Conservation (phyloP, 768 basidiomycete species). For the Auricularia auricula-judae region DNA sequence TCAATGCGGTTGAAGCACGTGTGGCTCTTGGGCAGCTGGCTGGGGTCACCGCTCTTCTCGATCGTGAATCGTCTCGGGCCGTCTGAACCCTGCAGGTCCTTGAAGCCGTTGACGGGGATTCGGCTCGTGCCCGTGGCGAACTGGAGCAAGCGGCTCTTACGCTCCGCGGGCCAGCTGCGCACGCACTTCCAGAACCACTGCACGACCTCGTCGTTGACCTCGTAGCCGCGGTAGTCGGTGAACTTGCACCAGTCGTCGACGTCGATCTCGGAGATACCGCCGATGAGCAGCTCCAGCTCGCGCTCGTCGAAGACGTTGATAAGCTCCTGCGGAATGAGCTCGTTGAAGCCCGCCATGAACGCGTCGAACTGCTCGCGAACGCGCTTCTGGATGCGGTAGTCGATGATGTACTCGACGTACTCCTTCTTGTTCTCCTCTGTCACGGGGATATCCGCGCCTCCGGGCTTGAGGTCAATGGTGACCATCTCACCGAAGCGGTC, state of each 20-base stretch:
- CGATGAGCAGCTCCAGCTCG: constrained; percentile 92
- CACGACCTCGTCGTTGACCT: constrained; percentile 90
- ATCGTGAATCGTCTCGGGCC: constrained; percentile 96
- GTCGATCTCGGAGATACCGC: constrained; percentile 99
- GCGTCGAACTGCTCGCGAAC: constrained; percentile 99
- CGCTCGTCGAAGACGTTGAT: constrained; percentile 99
- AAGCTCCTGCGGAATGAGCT: constrained; percentile 94
- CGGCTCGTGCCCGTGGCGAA: constrained; percentile 96
- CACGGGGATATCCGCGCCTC: constrained; percentile 75
- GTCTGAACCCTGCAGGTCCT: constrained; percentile 95
- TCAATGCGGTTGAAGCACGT: constrained; percentile 93
- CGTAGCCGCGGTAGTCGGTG: constrained; percentile 96
- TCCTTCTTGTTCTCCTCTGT: constrained; percentile 99
- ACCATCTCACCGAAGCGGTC: constrained; percentile 98
- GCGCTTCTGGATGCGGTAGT: constrained; percentile 94
- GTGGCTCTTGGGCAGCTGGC: constrained; percentile 83
- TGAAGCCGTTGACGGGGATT: constrained; percentile 97
- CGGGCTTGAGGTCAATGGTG: constrained; percentile 87
- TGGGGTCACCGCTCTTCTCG: constrained; percentile 95
- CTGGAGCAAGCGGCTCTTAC: constrained; percentile 91
- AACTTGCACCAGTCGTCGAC: constrained; percentile 99
- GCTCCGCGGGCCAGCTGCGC: constrained; percentile 93
- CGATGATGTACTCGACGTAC: constrained; percentile 88
- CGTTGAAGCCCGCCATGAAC: constrained; percentile 99
- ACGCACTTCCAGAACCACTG: constrained; percentile 99